These are phyloP conservation scores for Corrigiola litoralis DNA, from an alignment of 179 eudicot species.

Conservation along the genomic window DNA sequence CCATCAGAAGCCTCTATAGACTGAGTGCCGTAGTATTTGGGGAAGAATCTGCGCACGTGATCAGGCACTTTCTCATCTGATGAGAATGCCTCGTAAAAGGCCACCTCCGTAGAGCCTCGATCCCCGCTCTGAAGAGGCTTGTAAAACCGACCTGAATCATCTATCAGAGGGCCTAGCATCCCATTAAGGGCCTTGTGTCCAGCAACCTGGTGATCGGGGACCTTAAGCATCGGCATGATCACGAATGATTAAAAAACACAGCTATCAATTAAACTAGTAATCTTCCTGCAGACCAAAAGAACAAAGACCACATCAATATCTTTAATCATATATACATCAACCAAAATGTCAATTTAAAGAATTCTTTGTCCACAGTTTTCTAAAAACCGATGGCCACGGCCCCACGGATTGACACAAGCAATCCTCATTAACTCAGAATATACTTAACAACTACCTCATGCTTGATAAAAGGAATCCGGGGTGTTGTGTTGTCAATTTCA, in stretches of 20 bases:
- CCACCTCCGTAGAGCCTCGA: constrained; percentile 60
- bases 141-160: constrained; percentile 68
- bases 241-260: not conserved
- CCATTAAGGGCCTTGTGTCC: constrained; percentile 73
- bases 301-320: not conserved
- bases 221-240: constrained; percentile 38
- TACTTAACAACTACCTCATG: no score
- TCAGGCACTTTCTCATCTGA: constrained; percentile 45
- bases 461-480: no score
- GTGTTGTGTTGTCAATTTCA: no score
- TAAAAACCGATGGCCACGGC: no score
- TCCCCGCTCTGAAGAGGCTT: constrained; percentile 78
- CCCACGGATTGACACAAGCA: no score
- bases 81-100: constrained; percentile 60
- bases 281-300: not conserved
- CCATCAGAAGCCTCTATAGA: constrained; percentile 67
- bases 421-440: no score
- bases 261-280: not conserved
- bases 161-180: constrained; percentile 67
- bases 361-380: no score
- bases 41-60: constrained; percentile 54
- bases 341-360: no score
- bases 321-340: not conserved
- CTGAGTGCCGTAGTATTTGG: constrained; percentile 63
- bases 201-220: constrained; percentile 77